A percentile compares a stretch with the other conserved stretches of the same genome.
Conservation (phyloP, 2,329 filamentous ascomycete species). For the Microcyclospora tardicrescens region DNA sequence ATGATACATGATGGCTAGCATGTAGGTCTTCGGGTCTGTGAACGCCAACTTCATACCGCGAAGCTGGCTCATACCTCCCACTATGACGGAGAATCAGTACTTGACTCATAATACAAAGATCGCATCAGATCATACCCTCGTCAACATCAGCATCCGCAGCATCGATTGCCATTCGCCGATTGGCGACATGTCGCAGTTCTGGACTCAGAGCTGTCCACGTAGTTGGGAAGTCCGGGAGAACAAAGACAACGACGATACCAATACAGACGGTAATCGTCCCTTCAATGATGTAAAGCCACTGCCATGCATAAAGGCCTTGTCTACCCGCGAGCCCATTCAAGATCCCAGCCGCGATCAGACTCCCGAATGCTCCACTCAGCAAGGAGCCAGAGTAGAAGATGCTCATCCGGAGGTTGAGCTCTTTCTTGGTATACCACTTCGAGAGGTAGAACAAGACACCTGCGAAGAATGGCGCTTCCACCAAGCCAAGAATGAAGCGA, state of each 20-base stretch:
- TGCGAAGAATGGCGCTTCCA: conserved; percentile 35
- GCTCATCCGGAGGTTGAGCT: conserved; percentile 52
- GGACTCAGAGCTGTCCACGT: conserved; percentile 26
- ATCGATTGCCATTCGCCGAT: conserved; percentile 38
- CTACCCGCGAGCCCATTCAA: conserved; percentile 49
- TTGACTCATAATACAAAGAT: no score
- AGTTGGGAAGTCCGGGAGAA: conserved; percentile 25
- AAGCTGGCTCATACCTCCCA: conserved; percentile 35
- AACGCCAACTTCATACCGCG: conserved; percentile 40
- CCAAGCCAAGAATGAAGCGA: conserved; percentile 53
- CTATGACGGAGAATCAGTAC: conserved; percentile 10
- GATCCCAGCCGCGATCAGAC: conserved; percentile 47
- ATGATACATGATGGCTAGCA: conserved; percentile 34
- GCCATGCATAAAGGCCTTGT: conserved; percentile 47
- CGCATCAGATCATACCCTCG: conserved; percentile 5
- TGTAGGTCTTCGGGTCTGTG: conserved; percentile 35
- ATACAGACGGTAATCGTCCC: conserved; percentile 48
- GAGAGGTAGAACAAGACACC: conserved; percentile 45
- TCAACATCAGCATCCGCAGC: conserved; percentile 38
- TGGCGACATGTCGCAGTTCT: conserved; percentile 35
- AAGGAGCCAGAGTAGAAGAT: conserved; percentile 56
- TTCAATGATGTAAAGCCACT: conserved; percentile 54
- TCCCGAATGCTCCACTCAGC: conserved; percentile 60
- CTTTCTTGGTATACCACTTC: conserved; percentile 57
- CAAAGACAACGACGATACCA: conserved; percentile 18